phyloP scores from a whole-genome alignment of 2,329 filamentous ascomycete species.

The Byssoonygena ceratinophila region DNA sequence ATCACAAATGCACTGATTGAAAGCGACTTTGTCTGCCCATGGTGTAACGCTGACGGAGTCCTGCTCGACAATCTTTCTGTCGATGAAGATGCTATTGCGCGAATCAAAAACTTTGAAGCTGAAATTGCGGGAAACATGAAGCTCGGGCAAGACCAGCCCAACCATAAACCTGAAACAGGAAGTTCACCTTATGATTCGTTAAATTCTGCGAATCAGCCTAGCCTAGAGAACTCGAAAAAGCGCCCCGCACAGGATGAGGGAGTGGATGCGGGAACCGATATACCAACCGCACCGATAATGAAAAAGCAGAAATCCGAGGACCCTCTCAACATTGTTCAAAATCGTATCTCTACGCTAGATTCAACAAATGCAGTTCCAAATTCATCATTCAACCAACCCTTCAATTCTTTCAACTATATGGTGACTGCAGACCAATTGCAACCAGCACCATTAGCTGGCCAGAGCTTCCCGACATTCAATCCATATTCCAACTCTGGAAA shows the following conservation, averaged over 20 bases:
- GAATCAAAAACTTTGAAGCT: slow-evolving; percentile 65
- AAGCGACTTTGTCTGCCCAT: slow-evolving; percentile 92
- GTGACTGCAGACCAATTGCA: slow-evolving; percentile 27
- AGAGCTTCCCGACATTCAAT: slow-evolving; percentile 27
- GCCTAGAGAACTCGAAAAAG: slow-evolving; percentile 54
- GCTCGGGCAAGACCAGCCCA: slow-evolving; percentile 22
- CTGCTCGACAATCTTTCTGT: slow-evolving; percentile 81
- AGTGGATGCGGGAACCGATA: slow-evolving; percentile 43
- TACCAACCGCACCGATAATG: slow-evolving; percentile 21
- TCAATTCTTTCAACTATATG: slow-evolving; percentile 26
- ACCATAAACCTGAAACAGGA: background rate
- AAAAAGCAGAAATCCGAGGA: slow-evolving; percentile 41
- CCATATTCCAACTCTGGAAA: slow-evolving; percentile 26
- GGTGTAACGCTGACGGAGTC: slow-evolving; percentile 80
- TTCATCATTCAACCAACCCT: slow-evolving; percentile 27
- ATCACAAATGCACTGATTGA: slow-evolving; percentile 98
- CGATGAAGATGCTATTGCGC: slow-evolving; percentile 67
- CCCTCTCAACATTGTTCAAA: background rate
- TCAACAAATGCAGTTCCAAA: slow-evolving; percentile 16
- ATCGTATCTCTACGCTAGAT: slow-evolving; percentile 8
- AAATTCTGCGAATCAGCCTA: slow-evolving; percentile 25
- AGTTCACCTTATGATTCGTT: slow-evolving; percentile 12
- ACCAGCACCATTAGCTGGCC: slow-evolving; percentile 17
- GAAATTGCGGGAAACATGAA: slow-evolving; percentile 37
- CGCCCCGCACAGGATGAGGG: slow-evolving; percentile 63